Evolutionary conservation across 2,329 filamentous ascomycete genomes (phyloP), one percentile per base, ranked within the genome.

Genomic region (Fusarium gaditjirri): DNA sequence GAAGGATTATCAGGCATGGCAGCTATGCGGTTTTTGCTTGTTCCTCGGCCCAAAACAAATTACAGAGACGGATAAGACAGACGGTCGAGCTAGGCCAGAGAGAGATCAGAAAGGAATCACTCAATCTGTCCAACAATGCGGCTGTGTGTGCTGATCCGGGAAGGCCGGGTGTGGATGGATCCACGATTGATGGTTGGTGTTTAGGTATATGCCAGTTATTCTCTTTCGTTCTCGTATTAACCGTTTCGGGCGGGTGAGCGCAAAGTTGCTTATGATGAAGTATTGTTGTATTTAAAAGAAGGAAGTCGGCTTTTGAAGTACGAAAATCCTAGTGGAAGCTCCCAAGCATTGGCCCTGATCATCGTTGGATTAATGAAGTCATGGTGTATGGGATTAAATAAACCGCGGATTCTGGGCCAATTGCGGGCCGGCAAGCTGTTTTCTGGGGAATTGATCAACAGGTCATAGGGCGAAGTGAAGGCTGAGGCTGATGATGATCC

Each of bases 111-210:
- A 52, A 38, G 39, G 50, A 53, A 33, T 46, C 46, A 53, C 35
- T 68, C 57, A 69, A 62, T 65, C 41, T 61, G 65, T 38, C 59
- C 63, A 57, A 69, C 52, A 41, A 53, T 42, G 62, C 70, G 69
- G 61, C 46, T 53, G 55, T 73, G 64, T 73, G 70, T 58, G 72
- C 68, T 68, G 59, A 61, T 76, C 74, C 75, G 75, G 75, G 68
- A 65, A 44, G 56, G 49, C 66, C 75, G 75, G 75, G 64, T 46
- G 65, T 76, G 72, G 63, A 76, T 76, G 65, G 67, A 75, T 57
- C 64, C 52, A 62, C 64, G 72, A 67, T 53, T 43, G 50, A 66
- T 72, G 61, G 69, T 59, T 73, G 70, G 70, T 73, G 70, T 73
- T 73, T 61, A 69, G 64, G 64, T 64, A 56, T 59, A 33, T 54